Percentiles rank a stretch among this genome's conserved stretches.
phyloP scores from a whole-genome alignment of 345 rosid genomes.

The Salix koriyanagi region DNA sequence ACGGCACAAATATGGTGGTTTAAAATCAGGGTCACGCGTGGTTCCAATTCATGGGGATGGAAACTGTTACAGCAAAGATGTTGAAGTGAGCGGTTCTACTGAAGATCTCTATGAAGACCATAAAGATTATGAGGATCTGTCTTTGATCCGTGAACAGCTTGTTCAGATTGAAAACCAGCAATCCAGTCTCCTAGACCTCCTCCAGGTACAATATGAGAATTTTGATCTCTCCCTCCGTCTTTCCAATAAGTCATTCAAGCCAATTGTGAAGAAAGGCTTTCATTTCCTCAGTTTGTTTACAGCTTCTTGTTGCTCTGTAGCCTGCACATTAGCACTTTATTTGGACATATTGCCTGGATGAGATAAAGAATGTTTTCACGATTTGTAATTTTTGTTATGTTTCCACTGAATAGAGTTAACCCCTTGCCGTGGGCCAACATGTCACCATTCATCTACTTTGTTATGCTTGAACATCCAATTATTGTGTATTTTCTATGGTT shows the following conservation, averaged over 20 bases:
- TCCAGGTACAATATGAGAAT: slow-evolving; percentile 54
- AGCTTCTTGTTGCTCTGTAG: not conserved
- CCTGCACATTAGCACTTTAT: not conserved
- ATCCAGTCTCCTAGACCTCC: slow-evolving; percentile 62
- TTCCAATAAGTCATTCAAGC: not conserved
- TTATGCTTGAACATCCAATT: not conserved
- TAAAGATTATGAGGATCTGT: slow-evolving; percentile 61
- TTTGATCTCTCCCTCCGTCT: not conserved
- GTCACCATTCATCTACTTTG: not conserved
- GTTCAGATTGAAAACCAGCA: slow-evolving; percentile 86
- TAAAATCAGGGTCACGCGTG: slow-evolving; percentile 51
- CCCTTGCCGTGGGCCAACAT: not conserved
- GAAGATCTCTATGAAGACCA: slow-evolving; percentile 40
- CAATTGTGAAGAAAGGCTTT: not conserved
- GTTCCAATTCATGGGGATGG: slow-evolving; percentile 57
- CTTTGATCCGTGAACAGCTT: slow-evolving; percentile 62
- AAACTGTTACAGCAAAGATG: slow-evolving; percentile 26
- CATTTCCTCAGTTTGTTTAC: not conserved
- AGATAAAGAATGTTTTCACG: not conserved
- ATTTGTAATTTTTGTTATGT: not conserved
- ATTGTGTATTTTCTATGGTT: not conserved
- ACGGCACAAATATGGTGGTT: slow-evolving; percentile 36
- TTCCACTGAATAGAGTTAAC: not conserved
- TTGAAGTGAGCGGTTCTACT: slow-evolving; percentile 14
- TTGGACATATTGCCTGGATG: not conserved